Base-by-base conservation (phyloP, 2,329 filamentous ascomycete species). In the Polychaeton citri region DNA sequence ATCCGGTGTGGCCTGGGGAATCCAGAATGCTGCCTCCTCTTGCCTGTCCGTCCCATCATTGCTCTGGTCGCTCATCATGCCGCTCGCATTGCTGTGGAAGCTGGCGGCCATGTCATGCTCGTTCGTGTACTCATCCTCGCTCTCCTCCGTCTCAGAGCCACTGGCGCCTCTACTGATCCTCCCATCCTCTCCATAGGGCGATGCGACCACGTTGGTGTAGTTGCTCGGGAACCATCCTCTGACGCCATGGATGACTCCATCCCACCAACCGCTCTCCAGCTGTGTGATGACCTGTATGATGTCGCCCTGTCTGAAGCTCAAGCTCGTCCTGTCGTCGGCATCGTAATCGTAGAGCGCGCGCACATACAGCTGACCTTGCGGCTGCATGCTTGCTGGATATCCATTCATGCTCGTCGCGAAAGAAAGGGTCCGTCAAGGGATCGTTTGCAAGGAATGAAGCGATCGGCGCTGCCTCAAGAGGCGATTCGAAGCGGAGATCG, bases 181-280 rank as follows among this genome's bases (percentile, higher is more conserved):
- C 41, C 78, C 48, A 30, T 73, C 70, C 30, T 81, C 66, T 43
- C 92, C 82, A 48, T 84, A 80, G 34, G 80, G 72, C 49, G 76
- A 78, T 40, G 76, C 74, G 50, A 96, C 81, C 44, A 90, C 76
- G 46, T 85, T 79, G 65, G 90, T 96, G 64, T 98, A 98, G 61
- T 98, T 98, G 69, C 88, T 96, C 24, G 90, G 90, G 59, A 98
- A 98, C 90, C 90, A 98, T 57, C 90, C 90, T 56, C 90, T 79
- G 48, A 94, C 82, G 40, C 87, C 85, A 53, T 95, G 90, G 58
- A 98, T 94, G 38, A 98, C 85, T 33, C 90, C 90, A 64, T 98
- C 90, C 90, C 90, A 98, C 90, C 90, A 98, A 38, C 90, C 90
- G 53, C 87, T 96, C 61, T 98, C 90, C 38, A 96, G 71, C 63